A percentile compares a stretch with the other conserved stretches of the same genome.
Evolutionary conservation across 495 filamentous ascomycete species (phyloP).

Genomic region (Annulohypoxylon nitens): DNA sequence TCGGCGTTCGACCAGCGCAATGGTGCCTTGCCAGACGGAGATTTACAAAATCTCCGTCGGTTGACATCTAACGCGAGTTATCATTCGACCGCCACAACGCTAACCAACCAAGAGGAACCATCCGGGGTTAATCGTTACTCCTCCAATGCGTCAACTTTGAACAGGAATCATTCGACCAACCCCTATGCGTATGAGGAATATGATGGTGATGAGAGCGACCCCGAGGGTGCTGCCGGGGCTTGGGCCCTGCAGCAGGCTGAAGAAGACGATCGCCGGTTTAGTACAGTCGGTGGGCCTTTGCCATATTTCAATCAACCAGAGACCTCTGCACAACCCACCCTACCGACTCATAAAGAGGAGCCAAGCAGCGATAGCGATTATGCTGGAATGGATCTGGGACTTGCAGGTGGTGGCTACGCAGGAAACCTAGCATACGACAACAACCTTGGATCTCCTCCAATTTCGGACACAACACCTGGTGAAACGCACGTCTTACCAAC

Average conservation of each 20-base stretch:
- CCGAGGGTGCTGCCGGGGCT: conserved; percentile 88
- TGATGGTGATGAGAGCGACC: conserved; percentile 80
- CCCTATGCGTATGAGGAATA: conserved; percentile 52
- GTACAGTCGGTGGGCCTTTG: conserved; percentile 47
- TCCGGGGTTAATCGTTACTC: conserved; percentile 57
- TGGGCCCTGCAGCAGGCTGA: conserved; percentile 88
- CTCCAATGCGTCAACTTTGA: conserved; percentile 64
- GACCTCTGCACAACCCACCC: conserved; percentile 52
- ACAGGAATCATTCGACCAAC: conserved; percentile 55
- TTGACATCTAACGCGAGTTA: conserved; percentile 55
- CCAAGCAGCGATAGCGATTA: conserved; percentile 78
- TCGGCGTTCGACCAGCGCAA: conserved; percentile 54
- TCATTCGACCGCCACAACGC: conserved; percentile 63
- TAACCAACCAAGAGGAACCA: conserved; percentile 50
- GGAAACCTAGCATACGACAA: conserved; percentile 81
- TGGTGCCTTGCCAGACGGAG: conserved; percentile 58
- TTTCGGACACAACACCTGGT: conserved; percentile 43
- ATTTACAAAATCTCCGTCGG: conserved; percentile 59
- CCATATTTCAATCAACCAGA: conserved; percentile 55
- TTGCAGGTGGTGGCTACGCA: conserved; percentile 81
- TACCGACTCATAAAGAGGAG: conserved; percentile 58
- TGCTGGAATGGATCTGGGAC: conserved; percentile 75
- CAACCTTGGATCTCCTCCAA: conserved; percentile 60
- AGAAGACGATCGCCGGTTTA: conserved; percentile 80
- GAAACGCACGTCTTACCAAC: conserved; percentile 53